Conservation (phyloP, 495 filamentous ascomycete species). For the Aspergillus campestris region DNA sequence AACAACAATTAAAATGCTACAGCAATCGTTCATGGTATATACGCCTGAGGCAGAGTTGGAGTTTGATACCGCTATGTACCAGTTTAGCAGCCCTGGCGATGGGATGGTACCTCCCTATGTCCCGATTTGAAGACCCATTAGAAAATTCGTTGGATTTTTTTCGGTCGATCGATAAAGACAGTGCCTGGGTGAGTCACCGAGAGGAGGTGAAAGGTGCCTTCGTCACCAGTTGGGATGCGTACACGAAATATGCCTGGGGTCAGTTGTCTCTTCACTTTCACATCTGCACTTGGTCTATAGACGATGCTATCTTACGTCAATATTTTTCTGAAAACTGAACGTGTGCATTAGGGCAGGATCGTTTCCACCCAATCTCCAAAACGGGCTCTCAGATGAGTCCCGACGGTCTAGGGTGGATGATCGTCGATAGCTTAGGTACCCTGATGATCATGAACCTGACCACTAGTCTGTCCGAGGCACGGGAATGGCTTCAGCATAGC, state of each 20-base stretch:
- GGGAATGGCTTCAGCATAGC: conserved; percentile 63
- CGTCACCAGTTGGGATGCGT: conserved; percentile 68
- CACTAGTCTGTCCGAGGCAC: conserved; percentile 58
- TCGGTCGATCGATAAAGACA: conserved; percentile 1
- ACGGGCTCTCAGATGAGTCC: conserved; percentile 64
- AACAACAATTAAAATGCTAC: no score
- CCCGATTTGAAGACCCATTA: neutral
- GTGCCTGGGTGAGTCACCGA: conserved; percentile 53
- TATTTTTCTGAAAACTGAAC: neutral
- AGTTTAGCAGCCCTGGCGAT: no score
- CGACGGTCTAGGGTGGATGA: conserved; percentile 67
- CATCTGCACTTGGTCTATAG: neutral
- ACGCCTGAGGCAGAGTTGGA: no score
- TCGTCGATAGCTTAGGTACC: conserved; percentile 77
- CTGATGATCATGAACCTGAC: conserved; percentile 89
- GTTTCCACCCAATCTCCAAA: conserved; percentile 67
- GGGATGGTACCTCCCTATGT: no score
- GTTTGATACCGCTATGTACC: no score
- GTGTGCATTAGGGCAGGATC: conserved; percentile 39
- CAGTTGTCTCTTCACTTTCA: neutral
- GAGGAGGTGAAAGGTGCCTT: conserved; percentile 72
- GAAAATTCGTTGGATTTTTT: conserved; percentile 1
- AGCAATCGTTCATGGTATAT: no score
- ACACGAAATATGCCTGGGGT: conserved; percentile 83
- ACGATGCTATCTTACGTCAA: neutral